Evolutionary conservation across 192 early-diverging fungal species (phyloP), one percentile per base, ranked within the genome.

Genomic region (Coemansia sp.): DNA sequence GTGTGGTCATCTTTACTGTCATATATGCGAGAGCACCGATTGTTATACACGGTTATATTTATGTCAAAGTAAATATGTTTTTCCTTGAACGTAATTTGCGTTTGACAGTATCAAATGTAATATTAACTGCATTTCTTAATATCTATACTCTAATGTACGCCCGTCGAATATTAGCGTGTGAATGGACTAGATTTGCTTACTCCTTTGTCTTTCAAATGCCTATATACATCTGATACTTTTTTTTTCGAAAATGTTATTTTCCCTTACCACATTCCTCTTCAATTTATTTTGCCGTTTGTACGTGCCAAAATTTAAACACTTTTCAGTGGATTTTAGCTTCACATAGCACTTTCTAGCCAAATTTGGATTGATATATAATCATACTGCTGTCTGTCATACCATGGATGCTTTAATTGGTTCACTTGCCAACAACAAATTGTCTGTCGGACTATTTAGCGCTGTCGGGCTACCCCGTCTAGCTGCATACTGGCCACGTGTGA

Each of bases 401-500:
- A 81, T 81, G 73, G 67, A 81, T 10, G 39, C 64, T 26, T 62
- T 63, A 24, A 63, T 72, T 62, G 51, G 63, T 52, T 43, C 59
- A 11, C 64, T 81, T 9, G 70, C 72, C 64, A 71, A 73, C 44
- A 81, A 67, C 63, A 69, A 46, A 38, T 11, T 67, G 4, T 72
- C 69, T 9, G 58, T 60, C 2, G 21, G 59, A 1, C 41, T 89
- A 33, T 85, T 88, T 61, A 83, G 84, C 18, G 64, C 84, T 12
- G 71, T 90, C 43, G 87, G 85, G 2, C 60, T 93, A 30, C 76
- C 84, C 9, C 83, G 77, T 15, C 72, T 93, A 20, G 76, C 81
- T 21, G 49, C 85, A 34, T 85, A 89, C 69, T 92, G 90, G 89
- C 87, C 88, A 24, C 78, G 81, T 15, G 63, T 89, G 33, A 11